phyloP scores from a whole-genome alignment of 2,329 filamentous ascomycete species.

The Lachnellula hyalina region DNA sequence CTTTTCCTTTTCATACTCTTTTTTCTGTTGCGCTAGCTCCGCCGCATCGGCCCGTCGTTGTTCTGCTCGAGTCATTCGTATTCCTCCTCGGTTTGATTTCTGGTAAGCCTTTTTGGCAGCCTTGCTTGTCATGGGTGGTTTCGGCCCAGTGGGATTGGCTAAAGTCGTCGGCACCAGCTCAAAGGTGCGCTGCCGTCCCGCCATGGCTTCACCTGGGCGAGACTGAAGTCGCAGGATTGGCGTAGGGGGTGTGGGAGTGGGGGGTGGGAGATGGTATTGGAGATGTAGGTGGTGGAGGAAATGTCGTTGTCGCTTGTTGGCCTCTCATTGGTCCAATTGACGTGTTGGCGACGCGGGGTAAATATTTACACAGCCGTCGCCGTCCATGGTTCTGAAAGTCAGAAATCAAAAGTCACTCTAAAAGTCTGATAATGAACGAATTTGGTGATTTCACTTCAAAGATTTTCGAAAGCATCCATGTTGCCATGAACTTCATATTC shows the following conservation, averaged over 20 bases:
- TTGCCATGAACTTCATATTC: too few species aligned
- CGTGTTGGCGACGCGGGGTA: conserved; percentile 10
- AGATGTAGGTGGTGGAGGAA: neutral
- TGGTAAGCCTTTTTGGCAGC: conserved; percentile 43
- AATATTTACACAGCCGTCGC: conserved; percentile 7
- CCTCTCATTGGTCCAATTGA: conserved; percentile 5
- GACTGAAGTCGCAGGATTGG: neutral
- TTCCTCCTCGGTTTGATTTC: conserved; percentile 36
- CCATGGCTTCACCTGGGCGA: conserved; percentile 12
- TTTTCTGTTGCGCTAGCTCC: conserved; percentile 35
- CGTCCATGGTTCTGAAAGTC: neutral
- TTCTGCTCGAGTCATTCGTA: conserved; percentile 37
- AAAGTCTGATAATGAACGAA: too few species aligned
- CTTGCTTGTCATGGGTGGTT: conserved; percentile 42
- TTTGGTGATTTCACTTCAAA: too few species aligned
- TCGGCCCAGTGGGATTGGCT: conserved; percentile 17
- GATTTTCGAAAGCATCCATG: too few species aligned
- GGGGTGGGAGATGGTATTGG: neutral
- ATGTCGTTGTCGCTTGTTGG: neutral
- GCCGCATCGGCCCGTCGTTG: conserved; percentile 36
- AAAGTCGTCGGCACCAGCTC: conserved; percentile 37
- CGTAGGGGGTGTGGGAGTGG: neutral
- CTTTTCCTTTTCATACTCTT: conserved; percentile 50
- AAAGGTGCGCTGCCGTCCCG: conserved; percentile 39
- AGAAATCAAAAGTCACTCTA: neutral